Base-by-base conservation (phyloP, 2,329 filamentous ascomycete species). In the Fusarium buharicum region DNA sequence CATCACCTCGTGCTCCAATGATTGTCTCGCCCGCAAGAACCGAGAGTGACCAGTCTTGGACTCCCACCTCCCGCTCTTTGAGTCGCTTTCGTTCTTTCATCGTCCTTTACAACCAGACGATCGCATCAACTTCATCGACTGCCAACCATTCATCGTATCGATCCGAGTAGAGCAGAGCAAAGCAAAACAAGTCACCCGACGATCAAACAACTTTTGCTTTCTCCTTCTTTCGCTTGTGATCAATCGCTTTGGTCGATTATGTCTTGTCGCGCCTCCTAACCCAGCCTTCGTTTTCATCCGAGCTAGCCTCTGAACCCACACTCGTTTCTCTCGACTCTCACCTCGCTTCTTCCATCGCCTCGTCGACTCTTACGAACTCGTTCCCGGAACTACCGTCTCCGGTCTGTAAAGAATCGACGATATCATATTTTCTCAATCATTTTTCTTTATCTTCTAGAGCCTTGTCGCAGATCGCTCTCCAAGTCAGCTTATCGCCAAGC, bases 301-400 rank as follows among this genome's bases (percentile, higher is more conserved):
- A 82, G 79, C 79, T 80, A 80, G 79, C 77, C 79, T 81, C 78
- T 72, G 65, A 70, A 73, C 77, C 68, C 79, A 77, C 76, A 81
- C 79, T 76, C 80, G 80, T 65, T 64, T 54, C 64, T 58, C 63
- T 60, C n/a, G n/a, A n/a, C n/a, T n/a, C 38, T 65, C 55, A 67
- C 52, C 46, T 63, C 54, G 52, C 47, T 49, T 37, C 28, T 52
- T 30, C 28, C 57, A 36, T 40, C 27, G 44, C 47, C 55, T 59
- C 57, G 63, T 44, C 61, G 68, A 59, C 47, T 41, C 50, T 20
- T 54, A 45, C 40, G 43, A 51, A 53, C 40, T 52, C 62, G 41
- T 41, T 31, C 39, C 50, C 47, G 49, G 41, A 52, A 43, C 62
- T 20, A 46, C 40, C 37, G 11, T 39, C 18, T 46, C 48, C 22